phyloP scores from a whole-genome alignment of 2,329 filamentous ascomycete species.

The Uncinocarpus reesii region DNA sequence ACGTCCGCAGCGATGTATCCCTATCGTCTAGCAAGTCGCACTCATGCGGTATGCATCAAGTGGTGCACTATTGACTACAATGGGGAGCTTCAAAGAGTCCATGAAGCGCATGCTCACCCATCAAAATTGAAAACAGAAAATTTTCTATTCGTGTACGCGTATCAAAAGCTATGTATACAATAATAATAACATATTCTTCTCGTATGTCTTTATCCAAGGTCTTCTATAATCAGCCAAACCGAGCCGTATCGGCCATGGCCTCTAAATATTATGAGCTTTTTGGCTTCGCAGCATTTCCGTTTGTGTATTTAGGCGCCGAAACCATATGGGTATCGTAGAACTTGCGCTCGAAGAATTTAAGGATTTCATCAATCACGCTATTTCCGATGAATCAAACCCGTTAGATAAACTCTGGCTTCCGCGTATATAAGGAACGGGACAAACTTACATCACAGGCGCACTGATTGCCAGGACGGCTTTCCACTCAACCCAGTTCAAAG shows the following conservation, averaged over 20 bases:
- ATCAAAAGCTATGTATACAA: background rate
- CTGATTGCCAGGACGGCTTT: constrained; percentile 81
- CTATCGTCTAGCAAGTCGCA: too few relatives aligned
- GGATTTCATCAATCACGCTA: constrained; percentile 69
- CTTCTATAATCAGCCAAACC: background rate
- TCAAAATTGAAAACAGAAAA: background rate
- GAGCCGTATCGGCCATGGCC: background rate
- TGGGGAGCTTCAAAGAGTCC: too few relatives aligned
- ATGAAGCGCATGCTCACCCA: too few relatives aligned
- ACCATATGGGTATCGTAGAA: constrained; percentile 41
- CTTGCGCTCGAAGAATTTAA: constrained; percentile 66
- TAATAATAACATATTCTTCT: background rate
- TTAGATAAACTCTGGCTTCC: background rate
- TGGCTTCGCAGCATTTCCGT: constrained; percentile 27
- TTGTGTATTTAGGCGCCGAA: constrained; percentile 14
- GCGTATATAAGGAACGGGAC: background rate
- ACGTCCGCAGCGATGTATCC: too few relatives aligned
- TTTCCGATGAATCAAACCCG: background rate
- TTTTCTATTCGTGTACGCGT: background rate
- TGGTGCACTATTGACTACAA: too few relatives aligned
- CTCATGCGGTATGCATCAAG: too few relatives aligned
- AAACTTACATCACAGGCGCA: constrained; percentile 75
- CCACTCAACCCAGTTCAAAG: constrained; percentile 80
- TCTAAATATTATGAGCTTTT: constrained; percentile 26
- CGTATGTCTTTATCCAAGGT: background rate